A percentile compares a stretch with the other conserved stretches of the same genome.
Evolutionary conservation across 2,329 filamentous ascomycete genomes (phyloP).

Genomic region (Colletotrichum sp.): DNA sequence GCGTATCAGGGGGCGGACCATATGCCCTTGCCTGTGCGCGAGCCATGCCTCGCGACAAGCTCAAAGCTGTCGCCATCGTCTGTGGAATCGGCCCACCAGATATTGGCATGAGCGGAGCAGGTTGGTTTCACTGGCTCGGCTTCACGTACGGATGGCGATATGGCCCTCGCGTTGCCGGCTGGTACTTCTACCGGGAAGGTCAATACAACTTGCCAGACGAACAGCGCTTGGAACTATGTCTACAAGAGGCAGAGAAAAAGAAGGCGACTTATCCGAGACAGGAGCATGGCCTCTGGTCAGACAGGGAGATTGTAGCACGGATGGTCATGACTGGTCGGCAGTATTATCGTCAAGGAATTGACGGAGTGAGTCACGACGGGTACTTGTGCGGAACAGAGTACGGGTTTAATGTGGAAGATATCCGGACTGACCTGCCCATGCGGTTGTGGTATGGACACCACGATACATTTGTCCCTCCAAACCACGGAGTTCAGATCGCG

Average conservation of each 20-base stretch:
- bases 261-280: not conserved
- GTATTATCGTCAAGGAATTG: constrained; percentile 11
- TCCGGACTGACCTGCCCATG: constrained; percentile 3
- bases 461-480: constrained; percentile 10
- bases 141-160: constrained; percentile 21
- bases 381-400: constrained; percentile 10
- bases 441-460: constrained; percentile 15
- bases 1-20: constrained; percentile 26
- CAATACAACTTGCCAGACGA: constrained; percentile 9
- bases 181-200: constrained; percentile 1
- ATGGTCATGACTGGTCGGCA: constrained; percentile 15
- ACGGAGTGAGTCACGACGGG: constrained; percentile 11
- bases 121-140: constrained; percentile 19
- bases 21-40: constrained; percentile 25
- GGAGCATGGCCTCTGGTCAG: not conserved
- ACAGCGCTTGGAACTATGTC: not conserved
- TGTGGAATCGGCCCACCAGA: constrained; percentile 25
- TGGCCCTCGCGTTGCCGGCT: constrained; percentile 2
- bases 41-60: constrained; percentile 14
- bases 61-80: constrained; percentile 21
- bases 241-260: constrained; percentile 8
- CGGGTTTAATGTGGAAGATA: constrained; percentile 14
- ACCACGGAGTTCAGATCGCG: constrained; percentile 16
- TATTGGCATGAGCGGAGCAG: constrained; percentile 23
- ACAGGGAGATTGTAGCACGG: not conserved